Base-by-base conservation (phyloP, 805 yeast genomes). In the Saccharomycopsis oosterbeekiorum region DNA sequence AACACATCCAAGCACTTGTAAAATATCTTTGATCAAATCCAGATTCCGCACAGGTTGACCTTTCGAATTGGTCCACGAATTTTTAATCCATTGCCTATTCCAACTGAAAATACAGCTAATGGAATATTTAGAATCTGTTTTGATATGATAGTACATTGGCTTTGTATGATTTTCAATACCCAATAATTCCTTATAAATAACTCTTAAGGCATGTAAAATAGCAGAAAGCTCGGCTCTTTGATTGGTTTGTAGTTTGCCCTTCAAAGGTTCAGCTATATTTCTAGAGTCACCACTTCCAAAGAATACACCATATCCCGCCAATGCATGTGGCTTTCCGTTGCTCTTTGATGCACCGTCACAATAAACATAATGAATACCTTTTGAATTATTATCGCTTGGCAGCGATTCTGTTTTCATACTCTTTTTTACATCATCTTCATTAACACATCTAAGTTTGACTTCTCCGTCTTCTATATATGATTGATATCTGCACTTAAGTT, bases 201-300 rank as follows among this genome's bases (percentile, higher is more conserved):
- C 66, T 5, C 70, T 69, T 62, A 88, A 68, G 0, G 94, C 96
- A 40, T 75, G 76, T 4, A 73, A 68, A 19, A 88, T 77, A 0
- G 96, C 97, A 14, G 74, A 70, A 11, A 91, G 78, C 71, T 92
- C 97, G 0, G 96, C 94, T 50, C 89, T 73, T 65, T 88, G 91
- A 67, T 90, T 91, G 1, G 96, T 89, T 40, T 85, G 90, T 2
- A 68, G 68, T 2, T 69, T 70, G 1, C 75, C 77, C 1, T n/a
- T 51, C 29, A 89, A 74, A 0, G 85, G 81, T 4, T 76, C 82
- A 0, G 85, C 75, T 10, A 76, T 73, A 69, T 87, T 88, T 55
- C 86, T 71, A 1, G 76, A 62, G 67, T 84, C 86, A 41, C 71
- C 68, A 0, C 66, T 73, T 0, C 90, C 92, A 70, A 79, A 89